Evolutionary conservation across 306 rosid species (phyloP).

Genomic region (Acmispon strigosus): DNA sequence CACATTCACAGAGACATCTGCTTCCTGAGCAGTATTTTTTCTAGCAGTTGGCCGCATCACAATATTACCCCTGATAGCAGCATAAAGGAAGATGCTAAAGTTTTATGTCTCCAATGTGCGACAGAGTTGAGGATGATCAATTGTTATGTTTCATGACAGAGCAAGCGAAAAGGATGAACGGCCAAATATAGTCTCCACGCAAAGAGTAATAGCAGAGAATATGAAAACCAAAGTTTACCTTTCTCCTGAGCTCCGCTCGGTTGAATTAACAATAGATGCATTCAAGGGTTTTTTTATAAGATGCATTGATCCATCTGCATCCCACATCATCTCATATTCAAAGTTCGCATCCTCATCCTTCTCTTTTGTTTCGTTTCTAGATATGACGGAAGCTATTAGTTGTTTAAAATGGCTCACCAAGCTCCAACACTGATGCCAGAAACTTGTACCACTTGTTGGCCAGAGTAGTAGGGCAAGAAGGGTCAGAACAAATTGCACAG

Average conservation of each 20-base stretch:
- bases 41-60: conserved; percentile 65
- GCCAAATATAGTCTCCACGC: not conserved
- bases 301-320: conserved; percentile 81
- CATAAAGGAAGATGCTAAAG: not conserved
- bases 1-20: conserved; percentile 40
- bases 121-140: not conserved
- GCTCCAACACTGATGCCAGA: conserved; percentile 40
- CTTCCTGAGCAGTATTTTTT: conserved; percentile 40
- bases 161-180: conserved; percentile 9
- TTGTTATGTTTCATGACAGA: not conserved
- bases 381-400: conserved; percentile 31
- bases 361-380: conserved; percentile 48
- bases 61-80: conserved; percentile 54
- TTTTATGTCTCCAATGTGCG: not conserved
- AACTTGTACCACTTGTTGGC: conserved; percentile 57
- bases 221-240: conserved; percentile 39
- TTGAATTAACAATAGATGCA: conserved; percentile 27
- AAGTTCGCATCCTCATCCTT: conserved; percentile 64
- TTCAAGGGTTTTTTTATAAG: conserved; percentile 61
- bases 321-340: conserved; percentile 85
- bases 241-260: conserved; percentile 44
- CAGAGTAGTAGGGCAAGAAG: conserved; percentile 57
- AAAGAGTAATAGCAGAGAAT: not conserved
- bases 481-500: conserved; percentile 46
- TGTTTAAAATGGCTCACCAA: conserved; percentile 26